phyloP scores from a whole-genome alignment of 1,284 basidiomycete species.

The Thelephora terrestris region DNA sequence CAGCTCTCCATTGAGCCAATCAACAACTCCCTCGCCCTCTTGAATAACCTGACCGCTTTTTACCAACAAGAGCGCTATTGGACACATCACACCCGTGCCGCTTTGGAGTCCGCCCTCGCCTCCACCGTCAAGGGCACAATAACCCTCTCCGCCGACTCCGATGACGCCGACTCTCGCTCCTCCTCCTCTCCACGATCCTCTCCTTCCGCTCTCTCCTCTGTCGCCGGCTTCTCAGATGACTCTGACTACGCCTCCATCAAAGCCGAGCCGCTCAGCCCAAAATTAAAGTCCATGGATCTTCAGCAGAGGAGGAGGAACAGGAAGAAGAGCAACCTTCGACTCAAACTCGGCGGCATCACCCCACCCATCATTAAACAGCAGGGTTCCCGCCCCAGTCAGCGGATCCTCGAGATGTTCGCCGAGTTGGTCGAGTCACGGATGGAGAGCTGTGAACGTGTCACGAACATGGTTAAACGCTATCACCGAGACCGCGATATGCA shows the following conservation, averaged over 20 bases:
- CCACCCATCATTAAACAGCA: conserved; percentile 20
- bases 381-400: conserved; percentile 29
- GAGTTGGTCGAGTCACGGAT: conserved; percentile 62
- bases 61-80: conserved; percentile 62
- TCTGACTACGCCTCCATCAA: conserved; percentile 14
- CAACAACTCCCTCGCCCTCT: conserved; percentile 39
- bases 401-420: conserved; percentile 57
- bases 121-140: conserved; percentile 13
- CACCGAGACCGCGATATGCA: not conserved
- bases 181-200: conserved; percentile 13
- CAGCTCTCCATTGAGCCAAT: conserved; percentile 18
- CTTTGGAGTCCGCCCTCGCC: conserved; percentile 23
- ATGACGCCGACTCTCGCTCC: conserved; percentile 6
- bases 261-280: conserved; percentile 16
- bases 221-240: not conserved
- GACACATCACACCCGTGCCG: conserved; percentile 39
- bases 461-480: conserved; percentile 35
- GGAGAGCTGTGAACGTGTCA: conserved; percentile 60
- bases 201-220: conserved; percentile 8
- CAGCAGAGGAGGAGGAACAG: conserved; percentile 24
- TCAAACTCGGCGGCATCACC: conserved; percentile 36
- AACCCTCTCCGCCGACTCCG: conserved; percentile 4
- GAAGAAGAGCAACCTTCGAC: conserved; percentile 38
- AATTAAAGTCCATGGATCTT: conserved; percentile 14
- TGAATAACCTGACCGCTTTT: conserved; percentile 52